Evolutionary conservation across 2,329 filamentous ascomycete species (phyloP), one percentile per base, ranked within the genome.

Genomic region (Talaromyces sp.): DNA sequence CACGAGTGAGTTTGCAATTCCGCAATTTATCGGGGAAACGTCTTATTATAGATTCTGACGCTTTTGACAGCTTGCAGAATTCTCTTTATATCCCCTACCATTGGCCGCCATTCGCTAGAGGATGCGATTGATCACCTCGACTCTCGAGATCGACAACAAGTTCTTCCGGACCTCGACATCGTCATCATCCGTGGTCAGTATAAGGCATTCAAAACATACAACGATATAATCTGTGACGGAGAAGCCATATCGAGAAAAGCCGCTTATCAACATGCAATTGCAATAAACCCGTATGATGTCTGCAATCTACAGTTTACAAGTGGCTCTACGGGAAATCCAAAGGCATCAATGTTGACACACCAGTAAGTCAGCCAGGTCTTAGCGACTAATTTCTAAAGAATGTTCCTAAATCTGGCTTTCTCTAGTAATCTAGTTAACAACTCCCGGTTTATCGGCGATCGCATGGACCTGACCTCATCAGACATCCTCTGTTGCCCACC

Each of bases 401-500:
- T 29, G 27, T 51, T n/a, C 21, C 55, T 60, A 26, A 63, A 11
- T 26, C 49, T 14, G 7, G 24, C 32, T 19, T 32, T 14, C n/a
- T 13, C 53, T n/a, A 78, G 76, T 60, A 77, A 77, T 51, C 60
- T 75, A 3, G 68, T 86, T 67, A 89, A 89, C 71, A 89, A 89
- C 71, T 82, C 85, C 8, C 83, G 86, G 31, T 89, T 89, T 75
- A 87, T 89, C 55, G 89, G 89, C 58, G 88, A 91, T 72, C 84
- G 89, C 50, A 89, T 92, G 87, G 81, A 84, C 6, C 80, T 93
- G 17, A 86, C 84, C 0, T 76, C 83, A 2, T 77, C 80, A 52
- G 89, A 93, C 69, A 79, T 87, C 8, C 80, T 95, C 11, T 93
- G 90, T 78, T 95, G 90, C 71, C 90, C 90, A 3, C 90, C 90